phyloP scores from a whole-genome alignment of 2,329 filamentous ascomycete genomes.

The Dothiorella sarmentorum region DNA sequence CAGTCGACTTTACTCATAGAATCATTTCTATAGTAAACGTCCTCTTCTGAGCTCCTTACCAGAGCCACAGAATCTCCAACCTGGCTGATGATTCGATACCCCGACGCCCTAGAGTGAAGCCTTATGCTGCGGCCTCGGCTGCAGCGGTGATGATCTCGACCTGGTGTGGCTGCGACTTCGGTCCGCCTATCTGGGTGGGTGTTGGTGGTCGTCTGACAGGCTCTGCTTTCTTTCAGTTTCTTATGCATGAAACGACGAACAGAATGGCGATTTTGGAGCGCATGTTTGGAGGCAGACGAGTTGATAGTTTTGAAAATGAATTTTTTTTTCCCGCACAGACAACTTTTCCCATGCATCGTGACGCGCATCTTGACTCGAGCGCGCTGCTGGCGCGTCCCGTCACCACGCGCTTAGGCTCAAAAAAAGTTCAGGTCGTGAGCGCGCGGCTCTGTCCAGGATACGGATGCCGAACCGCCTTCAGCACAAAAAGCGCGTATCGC shows the following conservation, averaged over 20 bases:
- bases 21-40: conserved; percentile 99
- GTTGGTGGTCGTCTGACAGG: conserved; percentile 84
- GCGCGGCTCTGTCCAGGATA: no score
- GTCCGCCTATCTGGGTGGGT: conserved; percentile 72
- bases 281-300: no score
- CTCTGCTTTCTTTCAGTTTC: conserved; percentile 29
- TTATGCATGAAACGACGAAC: background rate
- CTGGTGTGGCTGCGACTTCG: conserved; percentile 67
- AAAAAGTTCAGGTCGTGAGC: background rate
- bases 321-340: background rate
- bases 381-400: no score
- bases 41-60: conserved; percentile 87
- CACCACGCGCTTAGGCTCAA: no score
- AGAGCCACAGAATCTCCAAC: conserved; percentile 84
- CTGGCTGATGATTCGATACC: conserved; percentile 85
- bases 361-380: background rate
- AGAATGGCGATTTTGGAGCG: background rate
- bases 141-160: conserved; percentile 95
- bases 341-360: background rate
- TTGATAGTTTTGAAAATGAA: background rate
- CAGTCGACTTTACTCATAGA: conserved; percentile 48
- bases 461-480: no score
- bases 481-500: no score
- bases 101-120: conserved; percentile 86
- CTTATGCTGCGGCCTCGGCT: conserved; percentile 66